Percentiles rank a stretch among this genome's conserved stretches.
Evolutionary conservation across 495 filamentous ascomycete species (phyloP).

Genomic region (Penicillium riverlandense): DNA sequence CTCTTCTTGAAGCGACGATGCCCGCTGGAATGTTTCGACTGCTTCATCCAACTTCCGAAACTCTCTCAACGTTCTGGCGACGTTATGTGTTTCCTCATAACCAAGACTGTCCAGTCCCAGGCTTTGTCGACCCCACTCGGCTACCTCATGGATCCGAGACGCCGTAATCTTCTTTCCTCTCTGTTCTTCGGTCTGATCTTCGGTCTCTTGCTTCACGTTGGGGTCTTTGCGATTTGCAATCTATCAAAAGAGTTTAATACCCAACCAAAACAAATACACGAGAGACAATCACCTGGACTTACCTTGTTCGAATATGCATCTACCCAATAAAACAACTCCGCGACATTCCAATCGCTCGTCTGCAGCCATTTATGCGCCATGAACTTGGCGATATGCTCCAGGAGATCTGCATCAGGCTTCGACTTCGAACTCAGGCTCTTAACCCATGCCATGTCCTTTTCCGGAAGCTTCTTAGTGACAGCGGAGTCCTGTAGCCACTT

Average conservation of each 20-base stretch:
- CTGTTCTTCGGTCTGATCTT: too few relatives aligned
- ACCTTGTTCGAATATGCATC: constrained; percentile 14
- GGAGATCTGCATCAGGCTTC: constrained; percentile 13
- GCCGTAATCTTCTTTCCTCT: background rate
- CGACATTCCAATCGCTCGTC: background rate
- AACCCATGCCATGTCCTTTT: constrained; percentile 7
- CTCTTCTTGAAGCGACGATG: constrained; percentile 3
- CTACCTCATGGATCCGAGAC: background rate
- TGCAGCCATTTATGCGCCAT: constrained; percentile 10
- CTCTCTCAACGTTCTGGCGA: constrained; percentile 7
- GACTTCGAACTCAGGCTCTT: constrained; percentile 14
- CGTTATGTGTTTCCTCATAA: constrained; percentile 8
- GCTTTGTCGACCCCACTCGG: constrained; percentile 4
- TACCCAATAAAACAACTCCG: background rate
- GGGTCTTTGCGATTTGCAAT: constrained; percentile 6
- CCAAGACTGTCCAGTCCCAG: constrained; percentile 4
- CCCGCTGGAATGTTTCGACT: constrained; percentile 8
- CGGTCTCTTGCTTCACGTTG: background rate
- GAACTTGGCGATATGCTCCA: constrained; percentile 8
- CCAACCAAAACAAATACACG: too few relatives aligned
- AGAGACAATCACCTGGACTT: background rate
- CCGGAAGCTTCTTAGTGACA: constrained; percentile 9
- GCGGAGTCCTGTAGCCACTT: constrained; percentile 16
- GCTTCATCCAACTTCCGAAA: constrained; percentile 3
- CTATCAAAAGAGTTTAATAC: background rate